Percentiles rank a stretch among this genome's conserved stretches.
Conservation (phyloP, 129 eudicot genomes). For the Rutidosis leptorrhynchoides region DNA sequence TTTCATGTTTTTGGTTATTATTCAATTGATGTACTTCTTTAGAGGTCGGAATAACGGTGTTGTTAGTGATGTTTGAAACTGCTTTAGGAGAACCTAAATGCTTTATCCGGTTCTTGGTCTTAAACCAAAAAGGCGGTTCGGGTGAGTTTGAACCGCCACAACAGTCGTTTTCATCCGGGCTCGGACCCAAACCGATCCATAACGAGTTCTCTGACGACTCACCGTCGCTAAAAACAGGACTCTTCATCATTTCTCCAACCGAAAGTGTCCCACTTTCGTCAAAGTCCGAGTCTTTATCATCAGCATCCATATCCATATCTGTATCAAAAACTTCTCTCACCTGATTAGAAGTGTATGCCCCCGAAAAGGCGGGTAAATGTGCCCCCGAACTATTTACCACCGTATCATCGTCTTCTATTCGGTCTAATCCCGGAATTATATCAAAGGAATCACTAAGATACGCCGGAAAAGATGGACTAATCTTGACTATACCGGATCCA, state of each 20-base stretch:
- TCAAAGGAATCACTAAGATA: conserved; percentile 82
- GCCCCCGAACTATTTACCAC: conserved; percentile 47
- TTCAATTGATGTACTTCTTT: not conserved
- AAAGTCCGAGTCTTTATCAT: conserved; percentile 63
- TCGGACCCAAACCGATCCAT: conserved; percentile 89
- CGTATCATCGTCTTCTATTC: conserved; percentile 43
- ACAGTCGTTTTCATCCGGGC: conserved; percentile 53
- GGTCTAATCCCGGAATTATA: conserved; percentile 41
- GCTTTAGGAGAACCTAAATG: conserved; percentile 46
- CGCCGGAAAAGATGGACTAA: conserved; percentile 68
- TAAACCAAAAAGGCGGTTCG: conserved; percentile 72
- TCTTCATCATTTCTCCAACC: conserved; percentile 79
- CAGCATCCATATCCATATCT: conserved; percentile 70
- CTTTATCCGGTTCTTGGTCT: conserved; percentile 46
- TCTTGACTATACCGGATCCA: conserved; percentile 88
- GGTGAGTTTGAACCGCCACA: conserved; percentile 37
- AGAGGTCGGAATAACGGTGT: not conserved
- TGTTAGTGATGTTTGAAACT: conserved; percentile 37
- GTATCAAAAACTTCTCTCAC: conserved; percentile 85
- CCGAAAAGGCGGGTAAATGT: conserved; percentile 85
- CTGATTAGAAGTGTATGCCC: conserved; percentile 84
- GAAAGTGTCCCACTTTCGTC: conserved; percentile 75
- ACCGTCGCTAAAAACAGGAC: conserved; percentile 90
- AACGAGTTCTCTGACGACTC: conserved; percentile 73
- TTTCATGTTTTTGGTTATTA: conserved; percentile 26